These are phyloP conservation scores for Fusarium sp. DNA, from an alignment of 2,329 filamentous ascomycete species.

Conservation along the genomic window DNA sequence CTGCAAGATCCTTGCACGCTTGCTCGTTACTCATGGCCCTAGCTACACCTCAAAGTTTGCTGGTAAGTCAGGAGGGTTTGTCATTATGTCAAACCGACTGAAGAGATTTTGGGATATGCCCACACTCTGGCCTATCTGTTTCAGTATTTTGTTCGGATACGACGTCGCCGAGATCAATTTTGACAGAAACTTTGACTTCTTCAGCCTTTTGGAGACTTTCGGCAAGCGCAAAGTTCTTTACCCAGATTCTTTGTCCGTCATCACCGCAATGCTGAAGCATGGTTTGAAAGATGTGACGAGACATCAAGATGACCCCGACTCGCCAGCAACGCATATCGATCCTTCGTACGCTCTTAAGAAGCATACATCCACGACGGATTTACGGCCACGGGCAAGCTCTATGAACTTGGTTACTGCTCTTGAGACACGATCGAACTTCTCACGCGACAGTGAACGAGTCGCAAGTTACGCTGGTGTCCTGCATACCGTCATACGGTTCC, in stretches of 20 bases:
- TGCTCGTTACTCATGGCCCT: conserved; percentile 85
- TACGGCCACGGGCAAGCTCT: conserved; percentile 65
- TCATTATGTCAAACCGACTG: conserved; percentile 84
- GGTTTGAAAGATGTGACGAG: conserved; percentile 79
- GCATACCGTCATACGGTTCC: conserved; percentile 81
- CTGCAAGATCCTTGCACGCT: conserved; percentile 83
- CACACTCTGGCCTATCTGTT: conserved; percentile 86
- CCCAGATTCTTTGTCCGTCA: conserved; percentile 82
- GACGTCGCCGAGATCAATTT: conserved; percentile 83
- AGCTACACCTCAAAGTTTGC: conserved; percentile 88
- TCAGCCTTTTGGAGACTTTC: conserved; percentile 81
- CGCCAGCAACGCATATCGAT: conserved; percentile 55
- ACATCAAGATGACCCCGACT: conserved; percentile 71
- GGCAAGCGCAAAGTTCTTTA: conserved; percentile 76
- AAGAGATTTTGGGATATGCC: conserved; percentile 91
- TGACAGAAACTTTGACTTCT: conserved; percentile 79
- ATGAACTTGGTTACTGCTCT: conserved; percentile 76
- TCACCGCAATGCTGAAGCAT: conserved; percentile 88
- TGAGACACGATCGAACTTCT: conserved; percentile 58
- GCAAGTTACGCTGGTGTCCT: conserved; percentile 72
- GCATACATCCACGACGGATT: conserved; percentile 31
- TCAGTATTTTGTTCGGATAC: conserved; percentile 87
- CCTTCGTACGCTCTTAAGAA: conserved; percentile 27
- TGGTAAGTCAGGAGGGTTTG: conserved; percentile 86
- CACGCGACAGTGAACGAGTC: conserved; percentile 62